Base-by-base conservation (phyloP, 2,329 filamentous ascomycete genomes). In the Alternaria dauci region DNA sequence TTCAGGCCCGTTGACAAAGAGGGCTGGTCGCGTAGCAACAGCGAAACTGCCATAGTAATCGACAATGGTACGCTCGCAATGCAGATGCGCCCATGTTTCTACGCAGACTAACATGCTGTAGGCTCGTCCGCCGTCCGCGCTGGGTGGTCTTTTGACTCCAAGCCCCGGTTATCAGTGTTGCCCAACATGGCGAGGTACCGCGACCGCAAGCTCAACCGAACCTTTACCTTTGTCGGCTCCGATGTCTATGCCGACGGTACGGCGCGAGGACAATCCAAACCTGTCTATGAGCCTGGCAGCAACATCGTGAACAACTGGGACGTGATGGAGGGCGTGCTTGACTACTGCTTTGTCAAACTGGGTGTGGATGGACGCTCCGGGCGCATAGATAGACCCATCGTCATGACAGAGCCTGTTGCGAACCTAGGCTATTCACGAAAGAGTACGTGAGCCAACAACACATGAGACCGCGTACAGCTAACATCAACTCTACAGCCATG, bases 301-400 rank as follows among this genome's bases (percentile, higher is more conserved):
- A 94, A 94, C 66, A 90, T 99, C 48, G 88, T 98, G 62, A 94
- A 92, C 78, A 98, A 98, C 76, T 99, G 96, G 93, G 95, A 99
- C 79, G 94, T 93, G 34, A 93, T 97, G 88, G 95, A 99, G 79
- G 93, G 94, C 59, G 85, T 97, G 5, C 81, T 99, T 47, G 95
- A 99, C 81, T 97, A 97, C 78, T 86, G 94, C 42, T 99, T 99
- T 78, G 85, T 97, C 68, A 98, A 97, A 81, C 82, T 99, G 55
- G 95, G 95, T 5, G 86, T 99, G 69, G 93, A 96, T 67, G 88
- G 88, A 16, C 83, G 84, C 4, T 87, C 90, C 50, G 92, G 92
- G 8, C 84, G 86, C 25, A 88, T 99, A 63, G 93, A 94, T 71
- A 84, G 93, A 71, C 94, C 94, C 1, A 87, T 99, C 61, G 90